Base-by-base conservation (phyloP, 495 filamentous ascomycete species). In the Penicillium canariense region DNA sequence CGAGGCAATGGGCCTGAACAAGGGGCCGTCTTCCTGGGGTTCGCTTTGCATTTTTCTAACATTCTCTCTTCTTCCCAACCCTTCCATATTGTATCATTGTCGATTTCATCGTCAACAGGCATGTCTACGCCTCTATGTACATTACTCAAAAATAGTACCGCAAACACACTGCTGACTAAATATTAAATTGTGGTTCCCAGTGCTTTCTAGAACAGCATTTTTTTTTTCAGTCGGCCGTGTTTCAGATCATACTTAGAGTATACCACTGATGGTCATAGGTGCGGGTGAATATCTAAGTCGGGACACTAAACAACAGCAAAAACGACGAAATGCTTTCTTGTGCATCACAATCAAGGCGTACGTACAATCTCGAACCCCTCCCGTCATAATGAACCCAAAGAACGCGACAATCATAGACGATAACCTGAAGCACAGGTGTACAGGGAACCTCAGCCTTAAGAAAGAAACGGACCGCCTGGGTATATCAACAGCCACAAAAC, bases 1-100 rank as follows among this genome's bases (percentile, higher is more conserved):
- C 94, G 6, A 83, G 83, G 60, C 90, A 97, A 54, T 99, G 94
- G 94, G 89, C 94, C 54, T 96, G 78, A 69, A 38, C 23, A 2
- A 23, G 25, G 17, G 20, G 30, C 36, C 39, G 17, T 20, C 42
- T 46, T 26, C 38, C n/a, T 36, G 36, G 27, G 49, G 15, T 12
- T 23, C 18, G 4, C 6, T 23, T 23, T 14, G 17, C 38, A 42
- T 50, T 15, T 28, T 39, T 17, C 31, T 22, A 3, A n/a, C 30
- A 9, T 25, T 34, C 20, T 18, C 46, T 48, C 27, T 12, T 22
- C 1, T 31, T 48, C 4, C 25, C 22, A n/a, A 35, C 23, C 10
- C 3, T 26, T 23, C 11, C 25, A 28, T 30, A 50, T 18, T 38
- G 34, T 39, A 28, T 50, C 45, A 22, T 23, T 35, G 30, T 23